Evolutionary conservation across 2,329 filamentous ascomycete species (phyloP).

Genomic region (Pseudogymnoascus sp.): DNA sequence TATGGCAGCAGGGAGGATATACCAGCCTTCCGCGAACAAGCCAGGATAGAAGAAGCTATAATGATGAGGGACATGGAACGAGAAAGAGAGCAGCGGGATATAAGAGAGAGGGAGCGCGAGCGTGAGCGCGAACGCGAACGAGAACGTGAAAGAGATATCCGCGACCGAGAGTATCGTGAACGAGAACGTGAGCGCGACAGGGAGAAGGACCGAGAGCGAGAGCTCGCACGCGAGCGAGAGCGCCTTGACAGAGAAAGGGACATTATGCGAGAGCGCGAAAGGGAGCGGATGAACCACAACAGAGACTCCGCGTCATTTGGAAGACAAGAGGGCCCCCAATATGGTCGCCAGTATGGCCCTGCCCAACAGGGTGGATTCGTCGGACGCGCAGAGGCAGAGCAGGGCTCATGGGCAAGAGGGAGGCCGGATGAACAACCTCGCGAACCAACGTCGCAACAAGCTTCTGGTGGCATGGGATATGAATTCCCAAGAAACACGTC

Average conservation of each 20-base stretch:
- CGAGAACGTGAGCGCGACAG: conserved; percentile 39
- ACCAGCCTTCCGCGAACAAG: conserved; percentile 29
- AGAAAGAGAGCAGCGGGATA: conserved; percentile 27
- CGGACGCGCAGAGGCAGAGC: conserved; percentile 24
- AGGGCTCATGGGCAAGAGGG: conserved; percentile 24
- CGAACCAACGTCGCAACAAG: conserved; percentile 16
- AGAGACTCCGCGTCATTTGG: conserved; percentile 1
- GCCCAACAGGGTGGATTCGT: conserved; percentile 18
- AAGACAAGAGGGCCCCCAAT: conserved; percentile 8
- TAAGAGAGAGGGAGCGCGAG: conserved; percentile 23
- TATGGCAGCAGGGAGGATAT: conserved; percentile 25
- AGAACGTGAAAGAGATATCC: conserved; percentile 30
- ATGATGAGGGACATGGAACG: conserved; percentile 35
- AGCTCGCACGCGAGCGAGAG: conserved; percentile 8
- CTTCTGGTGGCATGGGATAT: conserved; percentile 18
- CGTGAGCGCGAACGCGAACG: conserved; percentile 38
- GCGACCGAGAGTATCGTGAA: conserved; percentile 23
- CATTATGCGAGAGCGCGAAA: conserved; percentile 1
- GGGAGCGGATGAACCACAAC: conserved; percentile 1
- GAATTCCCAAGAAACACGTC: conserved; percentile 23
- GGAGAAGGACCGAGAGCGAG: conserved; percentile 29
- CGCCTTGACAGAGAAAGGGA: conserved; percentile 16
- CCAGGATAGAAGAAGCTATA: conserved; percentile 42
- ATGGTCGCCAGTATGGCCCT: conserved; percentile 20
- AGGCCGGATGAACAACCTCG: conserved; percentile 15